Percentiles rank a stretch among this genome's conserved stretches.
Conservation (phyloP, 495 filamentous ascomycete genomes). For the Aspergillus cristatus region DNA sequence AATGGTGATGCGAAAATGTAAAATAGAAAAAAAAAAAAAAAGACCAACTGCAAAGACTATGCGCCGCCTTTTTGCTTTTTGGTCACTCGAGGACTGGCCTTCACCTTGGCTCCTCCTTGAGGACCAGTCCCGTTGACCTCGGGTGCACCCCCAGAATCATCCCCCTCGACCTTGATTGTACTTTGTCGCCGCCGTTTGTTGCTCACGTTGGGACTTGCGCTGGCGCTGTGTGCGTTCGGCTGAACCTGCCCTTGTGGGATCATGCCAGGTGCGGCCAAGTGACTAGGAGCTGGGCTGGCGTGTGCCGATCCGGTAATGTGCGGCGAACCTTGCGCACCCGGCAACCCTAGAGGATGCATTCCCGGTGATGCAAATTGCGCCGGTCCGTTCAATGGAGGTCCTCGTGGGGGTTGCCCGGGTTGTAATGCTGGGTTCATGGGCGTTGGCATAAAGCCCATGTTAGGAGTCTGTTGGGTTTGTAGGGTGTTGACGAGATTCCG, state of each 20-base stretch:
- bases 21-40: slow-evolving; percentile 4
- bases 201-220: slow-evolving; percentile 72
- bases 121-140: slow-evolving; percentile 41
- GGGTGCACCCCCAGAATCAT: slow-evolving; percentile 37
- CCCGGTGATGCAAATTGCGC: slow-evolving; percentile 45
- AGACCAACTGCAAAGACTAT: slow-evolving; percentile 8
- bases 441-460: slow-evolving; percentile 17
- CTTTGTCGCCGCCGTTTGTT: slow-evolving; percentile 72
- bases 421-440: slow-evolving; percentile 32
- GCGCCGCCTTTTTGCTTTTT: slow-evolving; percentile 48
- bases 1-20: too few species aligned
- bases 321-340: slow-evolving; percentile 34
- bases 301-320: slow-evolving; percentile 38
- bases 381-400: slow-evolving; percentile 27
- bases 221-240: slow-evolving; percentile 57
- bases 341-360: slow-evolving; percentile 39
- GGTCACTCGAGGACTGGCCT: slow-evolving; percentile 45
- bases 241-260: slow-evolving; percentile 61
- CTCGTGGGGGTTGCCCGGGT: slow-evolving; percentile 25
- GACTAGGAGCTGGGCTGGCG: slow-evolving; percentile 36
- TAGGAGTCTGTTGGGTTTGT: slow-evolving; percentile 23
- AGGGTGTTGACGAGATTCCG: slow-evolving; percentile 47
- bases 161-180: slow-evolving; percentile 66
- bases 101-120: slow-evolving; percentile 39
- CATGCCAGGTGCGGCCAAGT: slow-evolving; percentile 48